phyloP scores from a whole-genome alignment of 176 grass and related monocot species.

The Aechmea fasciata region DNA sequence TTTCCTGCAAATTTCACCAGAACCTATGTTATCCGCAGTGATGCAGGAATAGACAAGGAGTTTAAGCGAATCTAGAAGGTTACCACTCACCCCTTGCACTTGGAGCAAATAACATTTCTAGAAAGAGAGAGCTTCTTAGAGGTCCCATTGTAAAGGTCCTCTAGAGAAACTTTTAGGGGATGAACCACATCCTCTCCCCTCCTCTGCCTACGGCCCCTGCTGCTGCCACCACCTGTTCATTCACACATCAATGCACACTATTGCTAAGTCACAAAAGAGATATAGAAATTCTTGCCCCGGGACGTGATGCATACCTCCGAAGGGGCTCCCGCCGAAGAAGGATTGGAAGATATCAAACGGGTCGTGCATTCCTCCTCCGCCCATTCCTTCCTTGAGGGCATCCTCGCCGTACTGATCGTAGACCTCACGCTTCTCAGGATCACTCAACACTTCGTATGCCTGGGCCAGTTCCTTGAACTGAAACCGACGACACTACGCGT shows the following conservation, averaged over 20 bases:
- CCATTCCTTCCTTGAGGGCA: no score
- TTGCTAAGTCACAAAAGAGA: neutral
- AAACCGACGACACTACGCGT: no score
- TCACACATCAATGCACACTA: neutral
- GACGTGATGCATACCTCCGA: neutral
- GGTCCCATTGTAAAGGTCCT: slow-evolving; percentile 9
- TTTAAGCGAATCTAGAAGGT: neutral
- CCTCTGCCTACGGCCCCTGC: slow-evolving; percentile 11
- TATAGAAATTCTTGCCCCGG: neutral
- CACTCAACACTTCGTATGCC: no score
- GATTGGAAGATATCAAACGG: slow-evolving; percentile 15
- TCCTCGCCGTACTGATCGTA: no score
- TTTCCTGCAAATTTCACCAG: neutral
- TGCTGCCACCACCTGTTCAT: neutral
- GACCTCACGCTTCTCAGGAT: no score
- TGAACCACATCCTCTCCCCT: slow-evolving; percentile 12
- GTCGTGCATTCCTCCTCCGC: neutral
- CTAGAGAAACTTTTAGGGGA: slow-evolving; percentile 10
- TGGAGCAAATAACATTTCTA: slow-evolving; percentile 4
- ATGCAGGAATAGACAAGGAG: neutral
- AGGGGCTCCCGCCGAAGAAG: slow-evolving; percentile 10
- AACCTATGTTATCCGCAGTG: no score
- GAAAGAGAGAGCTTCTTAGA: slow-evolving; percentile 13
- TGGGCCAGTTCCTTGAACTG: no score
- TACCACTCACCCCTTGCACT: neutral